phyloP scores from a whole-genome alignment of 2,329 filamentous ascomycete genomes.

The Botrytis aclada region DNA sequence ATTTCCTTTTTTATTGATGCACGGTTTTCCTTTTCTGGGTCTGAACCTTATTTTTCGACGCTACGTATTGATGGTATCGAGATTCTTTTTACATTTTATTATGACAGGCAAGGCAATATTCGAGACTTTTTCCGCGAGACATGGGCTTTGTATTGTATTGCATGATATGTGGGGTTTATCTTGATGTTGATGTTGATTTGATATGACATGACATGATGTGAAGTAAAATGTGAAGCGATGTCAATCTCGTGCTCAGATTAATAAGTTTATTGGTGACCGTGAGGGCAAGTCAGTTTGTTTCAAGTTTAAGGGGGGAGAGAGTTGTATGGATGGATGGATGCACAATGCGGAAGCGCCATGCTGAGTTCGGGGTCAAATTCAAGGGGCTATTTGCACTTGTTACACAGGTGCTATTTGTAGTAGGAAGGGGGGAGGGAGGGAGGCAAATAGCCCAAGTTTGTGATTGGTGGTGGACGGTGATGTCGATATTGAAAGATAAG shows the following conservation, averaged over 20 bases:
- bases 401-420: neutral
- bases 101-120: constrained; percentile 22
- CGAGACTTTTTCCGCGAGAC: constrained; percentile 15
- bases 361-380: neutral
- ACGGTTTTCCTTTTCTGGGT: constrained; percentile 17
- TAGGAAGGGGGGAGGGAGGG: no score
- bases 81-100: constrained; percentile 21
- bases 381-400: neutral
- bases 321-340: neutral
- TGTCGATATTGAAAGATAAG: neutral
- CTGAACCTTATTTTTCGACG: constrained; percentile 16
- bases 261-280: neutral
- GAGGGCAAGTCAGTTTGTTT: neutral
- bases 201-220: neutral
- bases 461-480: neutral
- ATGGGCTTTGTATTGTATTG: constrained; percentile 15
- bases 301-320: neutral
- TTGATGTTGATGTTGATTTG: neutral
- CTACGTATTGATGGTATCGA: constrained; percentile 13
- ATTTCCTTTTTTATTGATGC: constrained; percentile 21
- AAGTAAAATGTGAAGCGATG: neutral
- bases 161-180: constrained; percentile 4
- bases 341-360: neutral
- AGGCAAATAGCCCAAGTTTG: neutral
- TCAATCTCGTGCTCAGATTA: neutral